Base-by-base conservation (phyloP, 2,329 filamentous ascomycete genomes). In the Cercospora brassicicola region DNA sequence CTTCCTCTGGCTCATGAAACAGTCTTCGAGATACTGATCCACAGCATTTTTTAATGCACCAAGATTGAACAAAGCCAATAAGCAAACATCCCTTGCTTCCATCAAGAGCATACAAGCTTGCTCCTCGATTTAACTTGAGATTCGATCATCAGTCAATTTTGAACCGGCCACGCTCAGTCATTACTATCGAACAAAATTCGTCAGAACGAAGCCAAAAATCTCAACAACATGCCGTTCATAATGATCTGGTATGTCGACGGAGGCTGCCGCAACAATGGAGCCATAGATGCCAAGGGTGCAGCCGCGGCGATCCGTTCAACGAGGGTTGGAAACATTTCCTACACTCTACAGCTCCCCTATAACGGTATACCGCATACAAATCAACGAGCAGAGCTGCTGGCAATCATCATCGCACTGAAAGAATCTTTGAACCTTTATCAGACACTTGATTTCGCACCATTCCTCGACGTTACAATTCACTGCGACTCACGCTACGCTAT, bases 241-340 rank as follows among this genome's bases (percentile, higher is more conserved):
- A 67, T 69, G 67, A 28, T 56, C 39, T 71, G 56, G 42, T 23
- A 65, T 11, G 64, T 71, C 30, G 69, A 71, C 45, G 69, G 69
- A 15, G 69, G 67, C 33, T 71, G 69, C 62, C 67, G 69, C 11
- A 9, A 31, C 2, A 71, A 71, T 33, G 69, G 69, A 31, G 5
- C 36, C 10, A 8, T 6, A n/a, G 23, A 59, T 33, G 53, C 69
- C 45, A 68, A 67, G 30, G 67, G 59, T 11, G 67, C 65, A 11
- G 67, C 69, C 10, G 67, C 69, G 15, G 67, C 62, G 2, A 45
- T 67, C 11, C n/a, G 33, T 3, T 39, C 42, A 11, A 28, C 13
- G 7, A 33, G 4, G 59, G 1, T 10, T 23, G 26, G n/a, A n/a
- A 8, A 20, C 9, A 11, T 30, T 13, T n/a, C n/a, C 2, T 55